These are phyloP conservation scores for Myxozyma nipponensis DNA, from an alignment of 805 yeast genomes.

Conservation along the genomic window DNA sequence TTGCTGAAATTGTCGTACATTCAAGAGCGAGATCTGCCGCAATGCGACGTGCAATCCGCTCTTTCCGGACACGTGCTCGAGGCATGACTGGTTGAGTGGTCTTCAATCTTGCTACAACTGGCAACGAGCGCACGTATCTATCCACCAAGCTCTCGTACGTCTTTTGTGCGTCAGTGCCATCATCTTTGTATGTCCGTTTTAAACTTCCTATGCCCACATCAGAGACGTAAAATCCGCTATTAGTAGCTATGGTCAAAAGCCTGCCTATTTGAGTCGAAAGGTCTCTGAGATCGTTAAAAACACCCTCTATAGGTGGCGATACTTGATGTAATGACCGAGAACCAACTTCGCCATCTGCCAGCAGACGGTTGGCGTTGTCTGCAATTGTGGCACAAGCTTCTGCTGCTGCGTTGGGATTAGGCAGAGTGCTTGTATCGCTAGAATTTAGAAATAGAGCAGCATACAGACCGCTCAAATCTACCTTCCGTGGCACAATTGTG, in stretches of 20 bases:
- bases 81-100: conserved; percentile 11
- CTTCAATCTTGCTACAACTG: conserved; percentile 18
- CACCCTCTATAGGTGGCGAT: conserved; percentile 2
- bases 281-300: conserved; percentile 2
- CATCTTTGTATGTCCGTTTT: neutral
- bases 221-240: conserved; percentile 12
- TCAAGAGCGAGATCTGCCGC: conserved; percentile 24
- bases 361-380: neutral
- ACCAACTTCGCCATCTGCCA: neutral
- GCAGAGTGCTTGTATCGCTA: neutral
- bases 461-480: conserved; percentile 18
- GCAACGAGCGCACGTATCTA: conserved; percentile 32
- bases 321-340: neutral
- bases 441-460: conserved; percentile 9
- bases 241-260: neutral
- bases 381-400: neutral
- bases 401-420: neutral
- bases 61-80: conserved; percentile 27
- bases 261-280: neutral
- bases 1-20: neutral
- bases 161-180: conserved; percentile 10
- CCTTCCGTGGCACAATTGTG: conserved; percentile 12
- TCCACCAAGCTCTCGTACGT: conserved; percentile 21
- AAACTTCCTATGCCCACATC: conserved; percentile 5
- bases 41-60: conserved; percentile 19